phyloP scores from a whole-genome alignment of 495 filamentous ascomycete species.

The Hyaloscypha hepaticicola region DNA sequence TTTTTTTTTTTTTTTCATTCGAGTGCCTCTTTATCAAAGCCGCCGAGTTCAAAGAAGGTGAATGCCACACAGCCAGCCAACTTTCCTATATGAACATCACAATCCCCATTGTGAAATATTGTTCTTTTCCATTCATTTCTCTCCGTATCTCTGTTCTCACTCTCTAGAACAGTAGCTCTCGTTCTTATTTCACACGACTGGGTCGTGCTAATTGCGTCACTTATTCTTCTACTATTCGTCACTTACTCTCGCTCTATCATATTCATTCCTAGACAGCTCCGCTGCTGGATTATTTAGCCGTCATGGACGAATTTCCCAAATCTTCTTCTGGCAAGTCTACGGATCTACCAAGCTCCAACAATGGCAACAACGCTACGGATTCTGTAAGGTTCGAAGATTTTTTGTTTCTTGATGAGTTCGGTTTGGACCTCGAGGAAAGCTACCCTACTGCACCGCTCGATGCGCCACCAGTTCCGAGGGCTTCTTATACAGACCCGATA shows the following conservation, averaged over 20 bases:
- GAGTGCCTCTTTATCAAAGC: neutral
- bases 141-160: neutral
- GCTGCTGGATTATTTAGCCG: neutral
- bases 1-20: neutral
- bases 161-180: neutral
- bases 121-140: neutral
- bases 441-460: neutral
- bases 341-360: neutral
- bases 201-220: no score
- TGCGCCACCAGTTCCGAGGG: neutral
- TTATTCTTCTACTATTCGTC: neutral
- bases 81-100: neutral
- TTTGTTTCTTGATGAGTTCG: no score
- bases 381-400: no score
- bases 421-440: neutral
- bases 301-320: neutral
- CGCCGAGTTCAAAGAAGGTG: neutral
- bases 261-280: conserved; percentile 1
- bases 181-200: neutral
- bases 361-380: neutral
- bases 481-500: no score
- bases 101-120: conserved; percentile 7
- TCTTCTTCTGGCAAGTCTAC: neutral
- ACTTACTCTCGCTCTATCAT: conserved; percentile 1
- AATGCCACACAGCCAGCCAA: neutral